These are phyloP conservation scores for Coleophoma crateriformis DNA, from an alignment of 2,329 filamentous ascomycete species.

Conservation along the genomic window DNA sequence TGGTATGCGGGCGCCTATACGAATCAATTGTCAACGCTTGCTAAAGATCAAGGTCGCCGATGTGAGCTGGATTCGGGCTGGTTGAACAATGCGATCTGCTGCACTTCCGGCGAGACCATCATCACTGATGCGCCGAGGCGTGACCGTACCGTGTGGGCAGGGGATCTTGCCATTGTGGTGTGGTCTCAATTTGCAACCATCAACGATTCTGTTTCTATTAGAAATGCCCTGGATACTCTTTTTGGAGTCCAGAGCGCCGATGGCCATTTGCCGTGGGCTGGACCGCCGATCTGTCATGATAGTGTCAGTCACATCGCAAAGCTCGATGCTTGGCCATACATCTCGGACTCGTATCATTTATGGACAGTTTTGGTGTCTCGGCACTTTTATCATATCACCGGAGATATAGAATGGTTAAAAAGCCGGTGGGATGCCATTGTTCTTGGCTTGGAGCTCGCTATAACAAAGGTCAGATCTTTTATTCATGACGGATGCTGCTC, in stretches of 20 bases:
- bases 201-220: not conserved
- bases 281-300: slow-evolving; percentile 9
- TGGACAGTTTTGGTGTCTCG: slow-evolving; percentile 7
- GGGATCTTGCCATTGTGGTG: slow-evolving; percentile 40
- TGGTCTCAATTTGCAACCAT: not conserved
- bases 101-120: slow-evolving; percentile 25
- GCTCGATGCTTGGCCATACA: slow-evolving; percentile 4
- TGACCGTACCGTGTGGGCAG: slow-evolving; percentile 52
- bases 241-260: slow-evolving; percentile 29
- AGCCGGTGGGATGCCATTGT: slow-evolving; percentile 26
- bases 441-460: slow-evolving; percentile 10
- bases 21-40: slow-evolving; percentile 13
- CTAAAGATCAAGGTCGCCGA: slow-evolving; percentile 20
- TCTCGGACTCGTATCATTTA: slow-evolving; percentile 7
- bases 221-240: slow-evolving; percentile 35
- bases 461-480: not conserved
- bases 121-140: slow-evolving; percentile 47
- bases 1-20: slow-evolving; percentile 42
- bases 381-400: slow-evolving; percentile 21
- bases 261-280: slow-evolving; percentile 14
- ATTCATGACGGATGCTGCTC: no score
- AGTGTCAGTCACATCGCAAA: slow-evolving; percentile 9
- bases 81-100: slow-evolving; percentile 27
- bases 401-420: slow-evolving; percentile 22
- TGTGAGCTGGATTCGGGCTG: slow-evolving; percentile 19